phyloP scores from a whole-genome alignment of 345 rosid species.

The Populus simonii region DNA sequence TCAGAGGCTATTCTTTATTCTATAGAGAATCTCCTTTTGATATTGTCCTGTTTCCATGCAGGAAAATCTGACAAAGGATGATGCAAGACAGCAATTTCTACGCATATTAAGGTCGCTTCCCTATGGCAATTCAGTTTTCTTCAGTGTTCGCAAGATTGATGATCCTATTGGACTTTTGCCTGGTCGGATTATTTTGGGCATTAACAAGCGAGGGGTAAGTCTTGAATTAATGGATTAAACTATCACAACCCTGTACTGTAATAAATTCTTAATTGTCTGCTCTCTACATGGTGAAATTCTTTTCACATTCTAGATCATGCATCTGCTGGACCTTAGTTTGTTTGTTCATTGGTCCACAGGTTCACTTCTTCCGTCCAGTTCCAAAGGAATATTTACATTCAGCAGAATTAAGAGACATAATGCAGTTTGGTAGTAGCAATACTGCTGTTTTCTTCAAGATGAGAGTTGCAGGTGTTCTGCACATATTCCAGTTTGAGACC shows the following conservation, averaged over 20 bases:
- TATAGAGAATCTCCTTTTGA: background rate
- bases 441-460: slow-evolving; percentile 96
- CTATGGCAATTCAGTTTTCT: slow-evolving; percentile 93
- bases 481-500: slow-evolving; percentile 94
- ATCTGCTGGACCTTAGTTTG: slow-evolving; percentile 10
- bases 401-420: slow-evolving; percentile 91
- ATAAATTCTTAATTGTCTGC: background rate
- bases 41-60: slow-evolving; percentile 21
- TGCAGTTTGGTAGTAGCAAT: slow-evolving; percentile 99
- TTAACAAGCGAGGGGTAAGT: slow-evolving; percentile 96
- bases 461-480: slow-evolving; percentile 99
- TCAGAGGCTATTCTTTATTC: background rate
- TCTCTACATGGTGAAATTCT: background rate
- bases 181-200: slow-evolving; percentile 86
- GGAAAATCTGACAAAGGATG: slow-evolving; percentile 94
- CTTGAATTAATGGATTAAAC: slow-evolving; percentile 1
- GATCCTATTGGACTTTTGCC: slow-evolving; percentile 98
- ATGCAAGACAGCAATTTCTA: slow-evolving; percentile 90
- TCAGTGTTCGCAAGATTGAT: slow-evolving; percentile 88
- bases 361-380: slow-evolving; percentile 96
- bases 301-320: background rate
- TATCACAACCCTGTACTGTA: background rate
- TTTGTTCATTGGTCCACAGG: slow-evolving; percentile 40
- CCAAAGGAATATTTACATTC: slow-evolving; percentile 97
- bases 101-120: slow-evolving; percentile 78